phyloP scores from a whole-genome alignment of 768 basidiomycete genomes.

The Suillus clintonianus region DNA sequence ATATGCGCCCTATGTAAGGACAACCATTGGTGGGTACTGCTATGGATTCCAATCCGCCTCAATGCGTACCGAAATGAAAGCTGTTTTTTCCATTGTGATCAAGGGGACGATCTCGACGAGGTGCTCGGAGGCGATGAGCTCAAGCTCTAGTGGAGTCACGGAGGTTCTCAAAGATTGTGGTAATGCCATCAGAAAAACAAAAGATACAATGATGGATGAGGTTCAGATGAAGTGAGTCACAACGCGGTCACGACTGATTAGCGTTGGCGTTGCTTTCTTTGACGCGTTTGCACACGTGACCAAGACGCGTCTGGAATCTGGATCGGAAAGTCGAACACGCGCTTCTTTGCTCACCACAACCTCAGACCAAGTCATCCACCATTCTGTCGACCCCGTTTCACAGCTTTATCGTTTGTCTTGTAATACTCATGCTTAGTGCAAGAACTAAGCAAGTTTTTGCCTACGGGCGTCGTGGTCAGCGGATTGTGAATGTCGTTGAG shows the following conservation, averaged over 20 bases:
- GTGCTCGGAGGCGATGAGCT: conserved; percentile 84
- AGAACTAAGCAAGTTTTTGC: conserved; percentile 66
- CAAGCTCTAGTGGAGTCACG: conserved; percentile 82
- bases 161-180: conserved; percentile 70
- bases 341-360: not conserved
- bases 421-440: conserved; percentile 51
- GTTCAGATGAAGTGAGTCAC: not conserved
- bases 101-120: conserved; percentile 85
- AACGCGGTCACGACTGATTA: not conserved
- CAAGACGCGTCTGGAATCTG: conserved; percentile 6
- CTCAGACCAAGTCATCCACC: not conserved
- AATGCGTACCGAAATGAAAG: conserved; percentile 75
- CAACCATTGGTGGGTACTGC: not conserved
- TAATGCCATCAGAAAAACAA: conserved; percentile 61
- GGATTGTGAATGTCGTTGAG: conserved; percentile 52
- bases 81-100: conserved; percentile 87
- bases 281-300: conserved; percentile 2
- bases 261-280: not conserved
- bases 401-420: not conserved
- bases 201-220: not conserved
- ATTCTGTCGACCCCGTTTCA: not conserved
- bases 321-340: not conserved
- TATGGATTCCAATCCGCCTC: not conserved
- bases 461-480: conserved; percentile 64
- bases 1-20: conserved; percentile 70